These are phyloP conservation scores for Linnemannia hyalina DNA, from an alignment of 192 early-diverging fungal species.

Conservation along the genomic window DNA sequence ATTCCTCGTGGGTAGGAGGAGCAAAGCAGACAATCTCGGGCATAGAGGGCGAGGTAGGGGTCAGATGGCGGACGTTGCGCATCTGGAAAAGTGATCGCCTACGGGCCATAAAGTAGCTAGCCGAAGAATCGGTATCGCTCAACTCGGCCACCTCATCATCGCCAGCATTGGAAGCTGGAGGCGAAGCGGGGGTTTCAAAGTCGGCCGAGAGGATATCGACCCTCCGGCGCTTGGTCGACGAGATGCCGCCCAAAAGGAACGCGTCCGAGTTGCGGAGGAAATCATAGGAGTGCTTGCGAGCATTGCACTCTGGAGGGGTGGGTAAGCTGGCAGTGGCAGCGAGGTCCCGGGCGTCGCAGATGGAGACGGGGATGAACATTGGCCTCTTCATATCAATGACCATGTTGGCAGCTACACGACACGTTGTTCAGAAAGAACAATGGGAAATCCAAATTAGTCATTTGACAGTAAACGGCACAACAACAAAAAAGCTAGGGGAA, in stretches of 20 bases:
- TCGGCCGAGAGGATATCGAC: slow-evolving; percentile 37
- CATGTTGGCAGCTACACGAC: slow-evolving; percentile 19
- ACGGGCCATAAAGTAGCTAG: slow-evolving; percentile 23
- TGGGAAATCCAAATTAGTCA: slow-evolving; percentile 30
- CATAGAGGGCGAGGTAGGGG: slow-evolving; percentile 52
- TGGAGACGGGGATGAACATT: slow-evolving; percentile 56
- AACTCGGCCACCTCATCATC: slow-evolving; percentile 50
- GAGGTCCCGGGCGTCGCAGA: slow-evolving; percentile 52
- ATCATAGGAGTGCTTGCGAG: slow-evolving; percentile 55
- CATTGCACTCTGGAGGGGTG: slow-evolving; percentile 49
- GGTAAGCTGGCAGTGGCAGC: slow-evolving; percentile 41
- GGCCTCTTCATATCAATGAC: slow-evolving; percentile 55
- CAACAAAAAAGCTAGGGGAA: background rate
- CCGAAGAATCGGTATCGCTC: slow-evolving; percentile 41
- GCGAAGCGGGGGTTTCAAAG: slow-evolving; percentile 40
- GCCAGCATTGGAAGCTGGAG: slow-evolving; percentile 55
- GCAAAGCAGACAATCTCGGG: slow-evolving; percentile 55
- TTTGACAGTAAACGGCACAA: background rate
- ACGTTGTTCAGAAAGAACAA: slow-evolving; percentile 26
- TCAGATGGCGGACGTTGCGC: slow-evolving; percentile 46
- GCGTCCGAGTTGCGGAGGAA: slow-evolving; percentile 51
- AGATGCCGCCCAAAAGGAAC: slow-evolving; percentile 42
- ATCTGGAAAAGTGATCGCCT: slow-evolving; percentile 41
- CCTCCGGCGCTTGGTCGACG: slow-evolving; percentile 48
- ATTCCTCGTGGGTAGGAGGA: slow-evolving; percentile 55